These are phyloP conservation scores for Cordyceps tenuipes DNA, from an alignment of 2,329 filamentous ascomycete species.

Conservation along the genomic window DNA sequence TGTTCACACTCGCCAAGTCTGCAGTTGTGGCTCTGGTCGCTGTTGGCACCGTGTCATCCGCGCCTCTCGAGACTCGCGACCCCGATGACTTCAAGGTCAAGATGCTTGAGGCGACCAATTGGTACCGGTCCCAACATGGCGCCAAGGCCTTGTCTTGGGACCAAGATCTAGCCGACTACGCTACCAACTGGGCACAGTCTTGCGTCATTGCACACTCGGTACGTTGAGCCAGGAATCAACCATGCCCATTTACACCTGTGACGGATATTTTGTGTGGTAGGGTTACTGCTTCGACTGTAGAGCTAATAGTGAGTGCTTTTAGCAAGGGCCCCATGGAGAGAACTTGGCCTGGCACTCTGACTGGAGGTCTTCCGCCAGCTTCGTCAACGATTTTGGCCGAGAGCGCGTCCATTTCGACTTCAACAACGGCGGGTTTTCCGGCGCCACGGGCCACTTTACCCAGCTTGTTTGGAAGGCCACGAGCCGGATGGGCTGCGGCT, in stretches of 20 bases:
- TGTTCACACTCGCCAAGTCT: neutral
- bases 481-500: constrained; percentile 19
- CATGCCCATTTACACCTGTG: neutral
- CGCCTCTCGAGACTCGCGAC: neutral
- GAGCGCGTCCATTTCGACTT: constrained; percentile 14
- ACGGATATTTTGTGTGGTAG: too few species aligned
- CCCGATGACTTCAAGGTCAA: constrained; percentile 6
- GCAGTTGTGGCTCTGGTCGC: neutral
- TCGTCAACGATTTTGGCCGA: constrained; percentile 13
- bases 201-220: constrained; percentile 48
- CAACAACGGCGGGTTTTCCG: constrained; percentile 2
- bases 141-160: constrained; percentile 56
- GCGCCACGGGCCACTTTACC: constrained; percentile 20
- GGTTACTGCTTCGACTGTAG: neutral
- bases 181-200: constrained; percentile 48
- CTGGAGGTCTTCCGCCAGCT: neutral
- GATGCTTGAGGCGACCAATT: constrained; percentile 62
- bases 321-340: neutral
- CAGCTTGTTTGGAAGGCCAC: constrained; percentile 25
- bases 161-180: constrained; percentile 48
- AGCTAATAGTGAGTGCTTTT: neutral
- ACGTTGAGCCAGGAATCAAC: neutral
- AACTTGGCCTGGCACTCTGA: neutral
- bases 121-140: constrained; percentile 72
- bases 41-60: neutral